Base-by-base conservation (phyloP, 345 rosid species). In the Erysimum cheiranthoides region DNA sequence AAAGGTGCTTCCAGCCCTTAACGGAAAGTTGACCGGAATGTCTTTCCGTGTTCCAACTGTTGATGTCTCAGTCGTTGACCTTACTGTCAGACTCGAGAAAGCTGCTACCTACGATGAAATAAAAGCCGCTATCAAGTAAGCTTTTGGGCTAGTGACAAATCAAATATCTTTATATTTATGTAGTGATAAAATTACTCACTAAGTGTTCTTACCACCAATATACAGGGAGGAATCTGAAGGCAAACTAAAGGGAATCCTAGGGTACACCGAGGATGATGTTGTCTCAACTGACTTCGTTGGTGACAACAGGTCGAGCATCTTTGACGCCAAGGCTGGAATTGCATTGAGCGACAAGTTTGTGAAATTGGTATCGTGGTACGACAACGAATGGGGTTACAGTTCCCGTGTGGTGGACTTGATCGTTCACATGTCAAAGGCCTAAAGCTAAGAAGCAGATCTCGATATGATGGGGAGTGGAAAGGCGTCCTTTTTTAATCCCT, bases 341-440 rank as follows among this genome's bases (percentile, higher is more conserved):
- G 93, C 98, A 9, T 40, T 91, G 87, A 93, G 67, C 46, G 81
- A 83, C 9, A 84, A 85, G 39, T 93, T 86, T 13, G 92, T 88
- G 79, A 93, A 93, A 25, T 67, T 93, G 17, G 93, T 93, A 52
- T 47, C 92, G 8, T 91, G 98, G 98, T 89, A 91, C 21, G 98
- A 93, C 87, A 93, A 93, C 35, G 98, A 93, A 73, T 84, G 85
- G 97, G 98, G 98, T 66, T 93, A 93, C 97, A 92, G 97, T 70
- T 39, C 96, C 6, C 96, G 93, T 30, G 94, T 88, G 64, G 61
- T 92, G 25, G 97, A 90, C 85, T 78, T 92, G 91, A 86, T 93
- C 17, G 84, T 53, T 34, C 90, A 90, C 86, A 88, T 87, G 78
- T 87, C 93, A 10, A 75, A 85, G 28, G 67, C 81, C 17, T 40